Evolutionary conservation across 805 yeast genomes (phyloP), one percentile per base, ranked within the genome.

Genomic region (Cyberlindnera mycetangii): DNA sequence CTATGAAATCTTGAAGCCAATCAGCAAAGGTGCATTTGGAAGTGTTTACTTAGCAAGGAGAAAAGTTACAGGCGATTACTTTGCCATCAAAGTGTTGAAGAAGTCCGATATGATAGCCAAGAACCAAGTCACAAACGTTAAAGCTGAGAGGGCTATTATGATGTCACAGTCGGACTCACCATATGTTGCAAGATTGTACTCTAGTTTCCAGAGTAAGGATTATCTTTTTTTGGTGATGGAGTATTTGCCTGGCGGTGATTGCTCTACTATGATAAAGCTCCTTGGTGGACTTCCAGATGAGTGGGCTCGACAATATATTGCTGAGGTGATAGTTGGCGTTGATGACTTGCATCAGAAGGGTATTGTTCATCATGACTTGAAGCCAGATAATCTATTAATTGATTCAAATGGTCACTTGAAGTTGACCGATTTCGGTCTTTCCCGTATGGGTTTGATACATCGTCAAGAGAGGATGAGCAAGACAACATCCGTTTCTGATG

Each of bases 1-100:
- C 62, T 93, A 89, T 64, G 96, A 89, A 55, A 78, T 93, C 24
- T 70, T 93, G 44, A 89, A 89, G 61, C 97, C 99, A 0, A 89
- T 93, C 41, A 88, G 96, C 58, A 87, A 89, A 59, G 99, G 99
- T 33, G 99, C 99, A 0, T 93, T 90, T 71, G 99, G 99, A 0
- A 85, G 95, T 30, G 99, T 93, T 2, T 93, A 82, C 63, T 71
- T 93, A 8, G 90, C 96, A 0, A 80, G 83, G 52, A 76, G 93
- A 57, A 83, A 81, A 55, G 65, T 85, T 11, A 92, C 97, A 0
- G 97, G 97, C 5, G 99, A 95, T 51, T 86, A 89, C 63, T 92
- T 87, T 55, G 99, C 99, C 0, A 89, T 93, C 50, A 93, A 93
- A 62, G 93, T 89, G 12, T 68, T 93, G 50, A 87, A 83, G 55